phyloP scores from a whole-genome alignment of 2,329 filamentous ascomycete species.

The Cadophora luteo-olivacea region DNA sequence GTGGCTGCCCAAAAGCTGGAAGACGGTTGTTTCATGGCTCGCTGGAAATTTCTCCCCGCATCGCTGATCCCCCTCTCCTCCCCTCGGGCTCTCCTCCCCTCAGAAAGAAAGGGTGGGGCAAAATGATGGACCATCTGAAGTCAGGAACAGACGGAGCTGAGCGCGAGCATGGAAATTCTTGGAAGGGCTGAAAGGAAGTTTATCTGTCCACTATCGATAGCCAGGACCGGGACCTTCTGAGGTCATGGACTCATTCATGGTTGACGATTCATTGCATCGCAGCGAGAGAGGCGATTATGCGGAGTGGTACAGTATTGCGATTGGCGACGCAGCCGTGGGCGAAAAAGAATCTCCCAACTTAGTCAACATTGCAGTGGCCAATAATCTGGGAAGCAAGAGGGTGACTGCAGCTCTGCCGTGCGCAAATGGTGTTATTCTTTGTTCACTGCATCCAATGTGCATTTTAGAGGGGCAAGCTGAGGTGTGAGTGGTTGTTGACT shows the following conservation, averaged over 20 bases:
- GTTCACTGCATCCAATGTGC: constrained; percentile 30
- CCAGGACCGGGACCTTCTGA: constrained; percentile 19
- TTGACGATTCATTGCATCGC: constrained; percentile 10
- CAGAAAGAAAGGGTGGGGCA: neutral
- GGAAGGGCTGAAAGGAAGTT: constrained; percentile 24
- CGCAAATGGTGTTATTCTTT: constrained; percentile 27
- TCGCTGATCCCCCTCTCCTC: neutral
- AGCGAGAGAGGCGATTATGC: constrained; percentile 18
- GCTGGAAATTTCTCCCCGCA: constrained; percentile 23
- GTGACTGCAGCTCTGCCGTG: constrained; percentile 22
- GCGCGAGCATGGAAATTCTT: neutral
- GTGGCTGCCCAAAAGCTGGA: constrained; percentile 23
- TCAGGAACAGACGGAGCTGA: neutral
- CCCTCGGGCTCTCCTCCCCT: too few relatives aligned
- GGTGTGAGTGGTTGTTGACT: constrained; percentile 36
- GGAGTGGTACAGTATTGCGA: constrained; percentile 23
- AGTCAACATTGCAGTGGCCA: constrained; percentile 24
- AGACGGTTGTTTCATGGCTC: constrained; percentile 36
- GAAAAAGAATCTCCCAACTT: constrained; percentile 17
- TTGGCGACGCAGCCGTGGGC: constrained; percentile 11
- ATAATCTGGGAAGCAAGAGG: constrained; percentile 23
- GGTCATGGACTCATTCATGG: too few relatives aligned
- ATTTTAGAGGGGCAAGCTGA: constrained; percentile 34
- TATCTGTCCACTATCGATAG: constrained; percentile 27
- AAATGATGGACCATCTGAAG: constrained; percentile 6